Conservation (phyloP, 2,329 filamentous ascomycete genomes). For the Lomentospora prolificans region DNA sequence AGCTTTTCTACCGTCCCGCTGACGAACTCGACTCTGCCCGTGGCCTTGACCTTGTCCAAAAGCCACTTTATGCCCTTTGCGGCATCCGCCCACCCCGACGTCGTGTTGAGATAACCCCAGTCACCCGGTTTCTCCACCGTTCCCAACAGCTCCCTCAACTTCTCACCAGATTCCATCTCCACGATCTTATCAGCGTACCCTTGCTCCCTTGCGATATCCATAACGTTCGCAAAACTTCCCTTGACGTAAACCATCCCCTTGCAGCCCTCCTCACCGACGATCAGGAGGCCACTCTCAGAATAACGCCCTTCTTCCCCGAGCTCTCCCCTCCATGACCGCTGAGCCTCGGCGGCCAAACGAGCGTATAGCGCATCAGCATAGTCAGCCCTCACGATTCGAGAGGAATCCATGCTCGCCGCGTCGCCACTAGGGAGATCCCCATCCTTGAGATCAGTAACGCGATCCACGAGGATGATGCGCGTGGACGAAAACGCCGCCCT, state of each 20-base stretch:
- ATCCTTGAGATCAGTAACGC: constrained; percentile 23
- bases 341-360: constrained; percentile 60
- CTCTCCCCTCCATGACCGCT: constrained; percentile 53
- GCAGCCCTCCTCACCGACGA: constrained; percentile 44
- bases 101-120: constrained; percentile 64
- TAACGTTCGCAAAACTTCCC: constrained; percentile 52
- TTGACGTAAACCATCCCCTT: constrained; percentile 47
- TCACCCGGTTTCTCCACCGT: constrained; percentile 45
- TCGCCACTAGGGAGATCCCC: constrained; percentile 51
- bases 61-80: constrained; percentile 59
- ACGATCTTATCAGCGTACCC: constrained; percentile 29
- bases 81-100: constrained; percentile 74
- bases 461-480: constrained; percentile 50
- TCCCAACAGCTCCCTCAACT: constrained; percentile 33
- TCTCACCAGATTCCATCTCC: constrained; percentile 32
- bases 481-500: constrained; percentile 44
- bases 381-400: constrained; percentile 60
- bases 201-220: constrained; percentile 31
- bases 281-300: constrained; percentile 56
- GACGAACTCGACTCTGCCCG: constrained; percentile 46
- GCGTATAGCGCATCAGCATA: constrained; percentile 76
- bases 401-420: constrained; percentile 51
- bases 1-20: constrained; percentile 37
- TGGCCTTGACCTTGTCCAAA: constrained; percentile 40
- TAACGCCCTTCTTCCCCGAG: constrained; percentile 59